Conservation (phyloP, 2,329 filamentous ascomycete species). For the Diplodia mutila region DNA sequence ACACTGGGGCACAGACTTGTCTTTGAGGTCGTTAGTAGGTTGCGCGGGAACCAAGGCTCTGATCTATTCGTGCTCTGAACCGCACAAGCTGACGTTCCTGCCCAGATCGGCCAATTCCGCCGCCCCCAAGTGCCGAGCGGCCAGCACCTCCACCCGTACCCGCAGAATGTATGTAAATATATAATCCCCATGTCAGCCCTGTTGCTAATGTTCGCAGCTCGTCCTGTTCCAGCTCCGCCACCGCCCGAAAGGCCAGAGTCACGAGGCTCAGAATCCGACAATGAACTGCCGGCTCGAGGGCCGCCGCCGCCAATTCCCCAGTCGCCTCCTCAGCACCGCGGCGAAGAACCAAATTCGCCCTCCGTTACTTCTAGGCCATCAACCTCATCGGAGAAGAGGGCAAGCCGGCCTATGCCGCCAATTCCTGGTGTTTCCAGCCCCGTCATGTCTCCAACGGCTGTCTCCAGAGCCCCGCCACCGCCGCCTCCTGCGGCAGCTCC, state of each 20-base stretch:
- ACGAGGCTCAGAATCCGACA: slow-evolving; percentile 84
- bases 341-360: slow-evolving; percentile 1
- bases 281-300: slow-evolving; percentile 49
- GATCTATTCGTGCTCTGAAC: background rate
- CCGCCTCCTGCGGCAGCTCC: slow-evolving; percentile 49
- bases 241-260: slow-evolving; percentile 53
- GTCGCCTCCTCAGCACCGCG: slow-evolving; percentile 33
- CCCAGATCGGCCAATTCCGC: slow-evolving; percentile 47
- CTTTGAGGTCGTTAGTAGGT: slow-evolving; percentile 46
- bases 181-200: background rate
- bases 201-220: slow-evolving; percentile 53
- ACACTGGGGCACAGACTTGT: slow-evolving; percentile 43
- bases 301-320: slow-evolving; percentile 40
- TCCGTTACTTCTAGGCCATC: slow-evolving; percentile 31
- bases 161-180: slow-evolving; percentile 36
- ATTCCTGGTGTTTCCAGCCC: slow-evolving; percentile 56
- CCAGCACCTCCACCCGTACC: slow-evolving; percentile 41
- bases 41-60: slow-evolving; percentile 15
- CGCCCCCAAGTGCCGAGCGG: slow-evolving; percentile 33
- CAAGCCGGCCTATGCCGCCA: slow-evolving; percentile 53
- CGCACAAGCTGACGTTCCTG: background rate
- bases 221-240: slow-evolving; percentile 62
- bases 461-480: slow-evolving; percentile 51
- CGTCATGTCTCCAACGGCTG: slow-evolving; percentile 35
- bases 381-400: slow-evolving; percentile 38